Percentiles rank a stretch among this genome's conserved stretches.
Conservation (phyloP, 1,284 basidiomycete genomes). For the Ustilago bromivora region DNA sequence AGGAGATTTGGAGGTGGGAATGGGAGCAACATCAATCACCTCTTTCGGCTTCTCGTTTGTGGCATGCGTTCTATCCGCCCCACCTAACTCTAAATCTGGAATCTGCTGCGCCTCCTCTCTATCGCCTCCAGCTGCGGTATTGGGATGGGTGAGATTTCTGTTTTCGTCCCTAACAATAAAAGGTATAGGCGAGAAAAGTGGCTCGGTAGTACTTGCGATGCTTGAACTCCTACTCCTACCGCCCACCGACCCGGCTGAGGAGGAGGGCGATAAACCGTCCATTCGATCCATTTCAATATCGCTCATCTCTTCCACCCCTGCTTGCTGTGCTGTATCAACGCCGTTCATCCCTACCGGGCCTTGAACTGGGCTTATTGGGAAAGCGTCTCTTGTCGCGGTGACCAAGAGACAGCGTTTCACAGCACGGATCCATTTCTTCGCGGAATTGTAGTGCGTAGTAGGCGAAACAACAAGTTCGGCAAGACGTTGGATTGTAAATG, state of each 20-base stretch:
- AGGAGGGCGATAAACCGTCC: slow-evolving; percentile 26
- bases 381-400: slow-evolving; percentile 52
- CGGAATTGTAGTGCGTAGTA: slow-evolving; percentile 25
- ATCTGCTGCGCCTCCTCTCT: slow-evolving; percentile 2
- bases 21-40: slow-evolving; percentile 20
- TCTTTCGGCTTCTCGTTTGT: slow-evolving; percentile 9
- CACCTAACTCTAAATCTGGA: slow-evolving; percentile 36
- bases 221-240: slow-evolving; percentile 19
- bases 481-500: slow-evolving; percentile 59
- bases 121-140: background rate
- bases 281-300: slow-evolving; percentile 41
- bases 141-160: slow-evolving; percentile 5
- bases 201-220: slow-evolving; percentile 14
- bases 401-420: slow-evolving; percentile 44
- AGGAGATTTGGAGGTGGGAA: background rate
- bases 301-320: slow-evolving; percentile 8
- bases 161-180: slow-evolving; percentile 33
- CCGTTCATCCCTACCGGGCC: slow-evolving; percentile 14
- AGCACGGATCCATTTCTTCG: slow-evolving; percentile 41
- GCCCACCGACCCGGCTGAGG: background rate
- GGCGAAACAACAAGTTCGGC: slow-evolving; percentile 45
- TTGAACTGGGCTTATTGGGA: slow-evolving; percentile 43
- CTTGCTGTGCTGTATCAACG: background rate
- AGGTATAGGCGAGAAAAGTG: slow-evolving; percentile 47
- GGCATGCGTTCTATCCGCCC: slow-evolving; percentile 30